Evolutionary conservation across 768 basidiomycete genomes (phyloP), one percentile per base, ranked within the genome.

Genomic region (Floccularia luteovirens): DNA sequence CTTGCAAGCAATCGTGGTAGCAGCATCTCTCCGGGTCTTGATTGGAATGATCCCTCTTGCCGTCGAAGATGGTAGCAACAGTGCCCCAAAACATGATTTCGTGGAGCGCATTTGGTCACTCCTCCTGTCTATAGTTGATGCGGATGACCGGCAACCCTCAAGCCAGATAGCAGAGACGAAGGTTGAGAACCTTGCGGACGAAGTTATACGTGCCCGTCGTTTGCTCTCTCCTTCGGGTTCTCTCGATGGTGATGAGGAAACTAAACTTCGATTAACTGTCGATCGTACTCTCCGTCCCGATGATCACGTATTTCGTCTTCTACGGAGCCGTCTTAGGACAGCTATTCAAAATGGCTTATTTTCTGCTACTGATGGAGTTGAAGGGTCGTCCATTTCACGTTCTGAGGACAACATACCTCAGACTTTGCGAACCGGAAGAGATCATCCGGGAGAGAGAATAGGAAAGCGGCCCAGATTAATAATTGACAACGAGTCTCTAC

Each of bases 171-270:
- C 58, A 1, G 56, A 59, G 14, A 79, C 77, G 13, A 82, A 79
- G 49, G 54, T 86, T 25, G 53, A 77, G 33, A 78, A 87, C 53
- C 71, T 88, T 19, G 81, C 79, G 1, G 85, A 87, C 50, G 85
- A 88, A 52, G 76, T 87, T 32, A 54, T 86, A 22, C 76, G 71
- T 17, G 75, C 74, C 4, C 69, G 69, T 22, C 58, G 60, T 21
- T 52, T 59, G 14, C 43, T 31, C 25, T 34, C 32, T 19, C 44
- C 34, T 27, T 34, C 31, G 19, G 33, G 32, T 6, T 27, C 48
- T 2, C 36, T 62, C 14, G 49, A 60, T 30, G 51, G 51, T 20
- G 64, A 67, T 1, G 74, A 77, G 43, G 82, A 84, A 48, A 46
- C 43, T 4, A 57, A 53, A 25, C 57, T 88, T 16, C 79, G 82